These are phyloP conservation scores for Chaetomiaceae sp. DNA, from an alignment of 2,329 filamentous ascomycete genomes.

Conservation along the genomic window DNA sequence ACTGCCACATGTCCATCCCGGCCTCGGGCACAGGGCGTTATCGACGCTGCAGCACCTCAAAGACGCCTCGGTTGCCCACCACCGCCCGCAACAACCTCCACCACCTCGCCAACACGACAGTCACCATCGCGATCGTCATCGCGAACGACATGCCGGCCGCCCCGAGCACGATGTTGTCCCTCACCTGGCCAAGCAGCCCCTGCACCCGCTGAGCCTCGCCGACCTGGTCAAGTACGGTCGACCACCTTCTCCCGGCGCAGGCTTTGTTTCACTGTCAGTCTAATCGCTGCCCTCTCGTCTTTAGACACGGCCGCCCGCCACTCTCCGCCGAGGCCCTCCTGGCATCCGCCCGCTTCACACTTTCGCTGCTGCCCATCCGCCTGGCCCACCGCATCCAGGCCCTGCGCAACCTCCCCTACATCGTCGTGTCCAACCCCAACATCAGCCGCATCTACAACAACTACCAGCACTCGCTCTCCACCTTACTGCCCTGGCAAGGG, in stretches of 20 bases:
- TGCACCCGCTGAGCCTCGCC: slow-evolving; percentile 76
- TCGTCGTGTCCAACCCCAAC: slow-evolving; percentile 96
- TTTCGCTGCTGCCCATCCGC: slow-evolving; percentile 83
- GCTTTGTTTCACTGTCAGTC: too few relatives aligned
- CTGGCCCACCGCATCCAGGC: slow-evolving; percentile 92
- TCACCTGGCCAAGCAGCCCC: slow-evolving; percentile 66
- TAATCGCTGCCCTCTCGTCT: not conserved
- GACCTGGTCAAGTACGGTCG: slow-evolving; percentile 82
- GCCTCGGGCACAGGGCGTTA: slow-evolving; percentile 7
- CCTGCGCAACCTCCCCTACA: slow-evolving; percentile 88
- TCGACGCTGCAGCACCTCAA: slow-evolving; percentile 17
- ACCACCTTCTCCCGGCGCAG: slow-evolving; percentile 10
- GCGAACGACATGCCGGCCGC: slow-evolving; percentile 26
- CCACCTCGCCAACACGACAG: too few relatives aligned
- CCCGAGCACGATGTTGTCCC: slow-evolving; percentile 71
- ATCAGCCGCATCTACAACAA: slow-evolving; percentile 93
- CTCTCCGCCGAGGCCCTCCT: slow-evolving; percentile 74
- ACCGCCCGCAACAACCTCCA: slow-evolving; percentile 1
- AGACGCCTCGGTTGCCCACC: slow-evolving; percentile 6
- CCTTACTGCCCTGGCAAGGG: slow-evolving; percentile 74
- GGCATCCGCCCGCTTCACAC: slow-evolving; percentile 90
- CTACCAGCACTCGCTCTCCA: slow-evolving; percentile 88
- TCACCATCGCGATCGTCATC: slow-evolving; percentile 28
- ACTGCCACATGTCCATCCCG: slow-evolving; percentile 2
- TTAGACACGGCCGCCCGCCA: slow-evolving; percentile 71